Conservation (phyloP, 75 land plant genomes). For the Cupressus sempervirens region DNA sequence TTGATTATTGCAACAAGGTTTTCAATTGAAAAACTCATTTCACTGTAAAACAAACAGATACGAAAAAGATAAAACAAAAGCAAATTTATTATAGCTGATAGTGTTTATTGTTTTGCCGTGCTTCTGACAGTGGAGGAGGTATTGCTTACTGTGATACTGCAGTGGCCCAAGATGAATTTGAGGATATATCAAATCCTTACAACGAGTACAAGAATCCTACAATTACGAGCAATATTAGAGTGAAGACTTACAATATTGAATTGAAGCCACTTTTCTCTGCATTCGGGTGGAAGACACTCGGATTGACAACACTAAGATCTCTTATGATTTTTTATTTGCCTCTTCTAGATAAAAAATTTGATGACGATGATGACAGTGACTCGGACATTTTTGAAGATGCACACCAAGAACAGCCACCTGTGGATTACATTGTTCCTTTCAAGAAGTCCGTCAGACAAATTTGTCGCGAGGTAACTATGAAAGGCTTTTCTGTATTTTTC, state of each 20-base stretch:
- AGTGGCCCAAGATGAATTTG: slow-evolving; percentile 20
- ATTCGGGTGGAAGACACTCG: slow-evolving; percentile 52
- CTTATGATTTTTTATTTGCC: slow-evolving; percentile 81
- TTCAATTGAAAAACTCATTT: background rate
- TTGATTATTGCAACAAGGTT: background rate
- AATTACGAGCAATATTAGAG: slow-evolving; percentile 17
- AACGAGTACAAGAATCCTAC: slow-evolving; percentile 18
- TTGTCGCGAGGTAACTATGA: slow-evolving; percentile 60
- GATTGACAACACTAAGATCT: slow-evolving; percentile 65
- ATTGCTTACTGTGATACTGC: slow-evolving; percentile 65
- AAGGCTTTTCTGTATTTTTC: background rate
- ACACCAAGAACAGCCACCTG: slow-evolving; percentile 29
- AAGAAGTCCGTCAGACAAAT: slow-evolving; percentile 74
- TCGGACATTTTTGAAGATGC: slow-evolving; percentile 43
- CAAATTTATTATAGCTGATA: background rate
- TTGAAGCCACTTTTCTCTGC: slow-evolving; percentile 89
- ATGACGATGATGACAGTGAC: slow-evolving; percentile 56
- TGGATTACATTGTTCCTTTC: slow-evolving; percentile 65
- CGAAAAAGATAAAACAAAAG: background rate
- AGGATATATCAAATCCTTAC: slow-evolving; percentile 21
- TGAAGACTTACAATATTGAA: slow-evolving; percentile 66
- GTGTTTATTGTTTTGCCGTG: background rate
- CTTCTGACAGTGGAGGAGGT: slow-evolving; percentile 9
- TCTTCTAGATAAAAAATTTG: slow-evolving; percentile 63
- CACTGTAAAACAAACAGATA: too few relatives aligned